These are phyloP conservation scores for Agastache rugosa DNA, from an alignment of 257 asterid species.

Conservation along the genomic window DNA sequence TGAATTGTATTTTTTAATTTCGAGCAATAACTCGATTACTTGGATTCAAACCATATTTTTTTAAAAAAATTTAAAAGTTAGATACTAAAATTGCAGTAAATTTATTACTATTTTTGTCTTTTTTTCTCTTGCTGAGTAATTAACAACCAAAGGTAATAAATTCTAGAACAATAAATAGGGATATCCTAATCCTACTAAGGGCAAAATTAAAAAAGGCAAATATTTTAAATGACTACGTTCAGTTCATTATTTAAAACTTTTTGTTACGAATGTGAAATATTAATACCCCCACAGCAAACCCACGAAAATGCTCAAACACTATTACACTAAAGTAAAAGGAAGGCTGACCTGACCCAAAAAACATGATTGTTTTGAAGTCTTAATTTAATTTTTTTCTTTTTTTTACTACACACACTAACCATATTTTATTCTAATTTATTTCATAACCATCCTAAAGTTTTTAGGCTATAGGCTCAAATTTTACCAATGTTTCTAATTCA, in stretches of 20 bases:
- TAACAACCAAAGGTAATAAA: not conserved
- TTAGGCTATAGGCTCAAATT: no score
- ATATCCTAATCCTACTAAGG: no score
- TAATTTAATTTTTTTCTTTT: no score
- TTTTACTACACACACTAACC: no score
- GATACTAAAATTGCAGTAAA: not conserved
- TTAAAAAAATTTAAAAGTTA: not conserved
- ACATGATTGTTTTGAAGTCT: not conserved
- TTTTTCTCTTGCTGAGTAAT: not conserved
- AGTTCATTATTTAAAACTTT: not conserved
- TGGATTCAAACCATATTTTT: not conserved
- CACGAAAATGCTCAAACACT: not conserved
- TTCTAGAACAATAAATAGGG: not conserved
- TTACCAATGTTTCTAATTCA: no score
- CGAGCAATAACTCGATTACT: not conserved
- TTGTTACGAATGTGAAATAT: not conserved
- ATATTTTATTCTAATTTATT: no score
- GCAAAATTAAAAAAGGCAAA: not conserved
- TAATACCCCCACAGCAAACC: not conserved
- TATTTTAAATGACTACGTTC: not conserved
- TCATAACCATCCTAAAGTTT: no score
- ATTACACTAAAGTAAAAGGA: constrained; percentile 10
- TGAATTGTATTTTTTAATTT: not conserved
- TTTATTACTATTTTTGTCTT: not conserved
- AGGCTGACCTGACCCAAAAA: not conserved